Base-by-base conservation (phyloP, 331 rosid genomes). In the Arachis monticola region DNA sequence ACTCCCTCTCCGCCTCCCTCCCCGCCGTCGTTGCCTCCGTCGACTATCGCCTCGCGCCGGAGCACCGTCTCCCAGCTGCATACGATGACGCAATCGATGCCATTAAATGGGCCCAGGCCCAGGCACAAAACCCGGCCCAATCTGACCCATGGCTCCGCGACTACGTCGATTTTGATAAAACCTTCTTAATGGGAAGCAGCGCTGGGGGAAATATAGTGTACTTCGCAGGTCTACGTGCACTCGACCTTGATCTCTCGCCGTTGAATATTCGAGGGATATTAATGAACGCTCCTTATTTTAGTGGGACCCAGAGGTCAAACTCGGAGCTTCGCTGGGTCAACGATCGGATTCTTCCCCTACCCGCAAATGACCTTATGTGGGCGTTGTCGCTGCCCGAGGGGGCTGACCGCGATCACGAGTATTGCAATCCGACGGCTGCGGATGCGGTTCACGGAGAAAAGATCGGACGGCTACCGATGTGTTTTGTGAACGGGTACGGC, bases 11-110 rank as follows among this genome's bases (percentile, higher is more conserved):
- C 1, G 10, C 77, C 7, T 3, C 41, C 2, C 0, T 82, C 57
- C 87, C 70, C 0, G 96, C 90, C 1, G 1, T 86, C 1, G 1
- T 93, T 64, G 35, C 84, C 45, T 89, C 97, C 65, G 74, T 93
- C 9, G 92, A 86, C 60, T 89, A 86, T 80, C 97, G 96, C 70
- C 89, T 91, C 73, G 68, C 91, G 0, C 97, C 98, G 13, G 97
- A 93, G 4, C 88, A 93, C 74, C 96, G 92, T 10, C 98, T 93
- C 57, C 98, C 97, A 0, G 88, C 97, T 0, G 97, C 98, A 5
- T 93, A 89, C 75, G 82, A 93, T 8, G 96, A 93, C 79, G 97
- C 97, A 40, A 40, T 68, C 3, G 88, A 88, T 0, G 84, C 93
- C 11, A 50, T 93, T 67, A 4, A 13, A 1, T 91, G 96, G 97